phyloP scores from a whole-genome alignment of 371 early-diverging fungal species.

The Apophysomyces variabilis region DNA sequence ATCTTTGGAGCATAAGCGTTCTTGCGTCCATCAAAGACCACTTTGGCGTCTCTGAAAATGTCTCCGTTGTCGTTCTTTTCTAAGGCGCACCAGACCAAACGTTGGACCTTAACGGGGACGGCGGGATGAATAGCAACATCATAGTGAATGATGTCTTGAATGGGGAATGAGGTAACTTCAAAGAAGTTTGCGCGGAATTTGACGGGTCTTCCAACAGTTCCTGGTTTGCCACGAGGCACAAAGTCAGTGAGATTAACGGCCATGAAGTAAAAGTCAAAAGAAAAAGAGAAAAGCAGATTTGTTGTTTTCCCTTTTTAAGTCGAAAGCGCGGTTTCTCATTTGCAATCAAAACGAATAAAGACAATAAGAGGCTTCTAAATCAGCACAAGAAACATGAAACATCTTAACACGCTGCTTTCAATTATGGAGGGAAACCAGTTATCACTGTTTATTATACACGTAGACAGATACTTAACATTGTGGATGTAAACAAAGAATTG shows the following conservation, averaged over 20 bases:
- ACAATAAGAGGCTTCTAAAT: too few species aligned
- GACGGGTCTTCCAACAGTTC: conserved; percentile 34
- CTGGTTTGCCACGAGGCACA: conserved; percentile 38
- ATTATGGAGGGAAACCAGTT: too few species aligned
- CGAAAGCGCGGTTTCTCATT: too few species aligned
- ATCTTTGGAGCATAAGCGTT: conserved; percentile 50
- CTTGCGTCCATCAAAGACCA: conserved; percentile 60
- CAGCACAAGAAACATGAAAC: too few species aligned
- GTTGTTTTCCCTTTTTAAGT: too few species aligned
- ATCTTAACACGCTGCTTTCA: too few species aligned
- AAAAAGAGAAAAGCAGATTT: too few species aligned
- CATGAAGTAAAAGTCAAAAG: conserved; percentile 17
- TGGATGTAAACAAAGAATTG: too few species aligned
- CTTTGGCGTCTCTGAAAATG: conserved; percentile 36
- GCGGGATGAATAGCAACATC: conserved; percentile 40
- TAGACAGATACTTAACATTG: too few species aligned
- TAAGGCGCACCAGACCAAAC: conserved; percentile 45
- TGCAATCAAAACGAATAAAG: too few species aligned
- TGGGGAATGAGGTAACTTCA: conserved; percentile 48
- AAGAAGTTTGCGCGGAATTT: conserved; percentile 48
- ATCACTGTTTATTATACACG: too few species aligned
- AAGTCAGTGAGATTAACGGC: conserved; percentile 42
- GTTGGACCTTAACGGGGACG: too few species aligned
- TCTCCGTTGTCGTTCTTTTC: conserved; percentile 36
- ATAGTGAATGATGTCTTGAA: conserved; percentile 48